Conservation (phyloP, 257 asterid genomes). For the Capsicum chinense region DNA sequence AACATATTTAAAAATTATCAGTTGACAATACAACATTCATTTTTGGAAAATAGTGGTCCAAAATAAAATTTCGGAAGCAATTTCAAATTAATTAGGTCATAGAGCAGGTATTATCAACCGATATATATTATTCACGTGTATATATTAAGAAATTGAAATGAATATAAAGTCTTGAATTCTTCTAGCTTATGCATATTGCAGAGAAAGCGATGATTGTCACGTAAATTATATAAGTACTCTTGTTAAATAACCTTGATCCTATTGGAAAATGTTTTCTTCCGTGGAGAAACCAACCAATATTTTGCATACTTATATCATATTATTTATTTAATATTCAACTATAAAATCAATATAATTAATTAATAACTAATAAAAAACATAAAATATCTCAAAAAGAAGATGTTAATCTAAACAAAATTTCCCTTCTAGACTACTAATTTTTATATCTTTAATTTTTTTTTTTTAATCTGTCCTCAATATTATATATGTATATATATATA, state of each 20-base stretch:
- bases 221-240: not conserved
- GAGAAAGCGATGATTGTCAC: not conserved
- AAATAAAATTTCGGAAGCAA: too few species aligned
- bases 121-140: too few species aligned
- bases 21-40: too few species aligned
- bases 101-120: too few species aligned
- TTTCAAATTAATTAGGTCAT: too few species aligned
- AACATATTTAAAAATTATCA: too few species aligned
- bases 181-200: not conserved
- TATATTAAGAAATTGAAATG: not conserved
- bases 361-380: not conserved
- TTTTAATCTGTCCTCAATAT: not conserved
- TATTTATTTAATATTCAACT: not conserved
- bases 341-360: not conserved
- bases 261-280: not conserved
- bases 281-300: not conserved
- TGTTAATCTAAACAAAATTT: not conserved
- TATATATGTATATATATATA: not conserved
- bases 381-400: not conserved
- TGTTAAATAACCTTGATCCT: not conserved
- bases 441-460: not conserved
- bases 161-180: not conserved
- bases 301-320: not conserved
- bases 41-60: too few species aligned
- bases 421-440: not conserved